Evolutionary conservation across 2,329 filamentous ascomycete genomes (phyloP).

Genomic region (Monilinia aucupariae): DNA sequence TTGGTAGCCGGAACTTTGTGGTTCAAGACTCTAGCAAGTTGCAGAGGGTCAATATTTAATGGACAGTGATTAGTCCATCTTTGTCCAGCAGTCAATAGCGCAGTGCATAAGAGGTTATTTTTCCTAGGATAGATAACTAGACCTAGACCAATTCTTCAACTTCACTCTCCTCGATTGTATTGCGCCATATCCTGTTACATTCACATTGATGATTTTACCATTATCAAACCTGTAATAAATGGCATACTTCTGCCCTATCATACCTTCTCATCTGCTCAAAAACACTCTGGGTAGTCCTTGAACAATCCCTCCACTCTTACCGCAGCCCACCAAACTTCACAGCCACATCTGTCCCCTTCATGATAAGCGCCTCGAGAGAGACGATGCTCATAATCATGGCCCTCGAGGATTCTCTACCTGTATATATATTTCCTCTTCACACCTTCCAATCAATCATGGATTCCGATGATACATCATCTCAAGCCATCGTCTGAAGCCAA

Average conservation of each 20-base stretch:
- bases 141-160: neutral
- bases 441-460: neutral
- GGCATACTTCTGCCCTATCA: neutral
- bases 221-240: neutral
- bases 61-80: neutral
- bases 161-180: neutral
- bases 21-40: neutral
- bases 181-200: neutral
- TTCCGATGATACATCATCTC: neutral
- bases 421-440: neutral
- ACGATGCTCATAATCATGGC: neutral
- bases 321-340: neutral
- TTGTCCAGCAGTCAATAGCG: neutral
- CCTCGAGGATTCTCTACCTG: neutral
- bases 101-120: neutral
- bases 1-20: neutral
- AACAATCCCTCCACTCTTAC: neutral
- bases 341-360: neutral
- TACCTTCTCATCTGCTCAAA: slow-evolving; percentile 10
- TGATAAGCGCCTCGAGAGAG: neutral
- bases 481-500: neutral
- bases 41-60: neutral
- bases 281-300: neutral
- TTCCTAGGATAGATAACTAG: neutral
- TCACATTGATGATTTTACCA: neutral